A percentile compares a stretch with the other conserved stretches of the same genome.
These are phyloP conservation scores for Aspergillus bombycis DNA, from an alignment of 2,329 filamentous ascomycete genomes.

Conservation along the genomic window DNA sequence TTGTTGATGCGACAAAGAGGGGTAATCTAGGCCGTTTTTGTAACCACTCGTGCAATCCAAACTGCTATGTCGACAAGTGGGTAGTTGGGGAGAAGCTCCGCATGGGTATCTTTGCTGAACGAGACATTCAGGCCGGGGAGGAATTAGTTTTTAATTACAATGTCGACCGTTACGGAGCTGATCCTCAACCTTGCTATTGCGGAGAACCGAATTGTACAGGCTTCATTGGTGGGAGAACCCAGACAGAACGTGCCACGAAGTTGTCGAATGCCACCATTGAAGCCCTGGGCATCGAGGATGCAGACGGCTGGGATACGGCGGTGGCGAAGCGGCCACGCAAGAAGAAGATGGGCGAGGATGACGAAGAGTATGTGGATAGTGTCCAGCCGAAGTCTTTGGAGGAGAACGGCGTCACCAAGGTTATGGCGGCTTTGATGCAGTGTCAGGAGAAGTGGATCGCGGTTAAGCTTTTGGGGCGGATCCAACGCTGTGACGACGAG, in stretches of 20 bases:
- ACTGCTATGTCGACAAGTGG: constrained; percentile 99
- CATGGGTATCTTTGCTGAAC: constrained; percentile 97
- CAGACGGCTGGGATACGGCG: constrained; percentile 86
- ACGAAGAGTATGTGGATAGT: constrained; percentile 94
- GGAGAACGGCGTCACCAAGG: constrained; percentile 83
- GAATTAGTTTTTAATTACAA: constrained; percentile 99
- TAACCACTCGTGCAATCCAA: constrained; percentile 98
- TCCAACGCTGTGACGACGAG: constrained; percentile 85
- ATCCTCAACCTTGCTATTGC: constrained; percentile 96
- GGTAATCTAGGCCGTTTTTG: constrained; percentile 96
- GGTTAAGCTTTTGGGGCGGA: constrained; percentile 87
- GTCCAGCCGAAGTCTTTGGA: constrained; percentile 77
- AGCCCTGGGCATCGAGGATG: constrained; percentile 91
- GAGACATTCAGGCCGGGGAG: constrained; percentile 82
- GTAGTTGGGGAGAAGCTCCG: constrained; percentile 95
- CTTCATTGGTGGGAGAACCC: constrained; percentile 96
- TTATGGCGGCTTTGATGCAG: constrained; percentile 95
- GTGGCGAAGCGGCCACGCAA: constrained; percentile 88
- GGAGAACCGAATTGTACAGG: constrained; percentile 92
- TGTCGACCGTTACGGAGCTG: constrained; percentile 94
- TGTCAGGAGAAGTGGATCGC: constrained; percentile 99
- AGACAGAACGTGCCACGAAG: constrained; percentile 93
- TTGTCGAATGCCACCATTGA: constrained; percentile 87
- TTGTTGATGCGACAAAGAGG: constrained; percentile 95
- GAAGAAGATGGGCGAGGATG: constrained; percentile 88